Conservation (phyloP, 371 early-diverging fungal genomes). For the Apophysomyces ossiformis region DNA sequence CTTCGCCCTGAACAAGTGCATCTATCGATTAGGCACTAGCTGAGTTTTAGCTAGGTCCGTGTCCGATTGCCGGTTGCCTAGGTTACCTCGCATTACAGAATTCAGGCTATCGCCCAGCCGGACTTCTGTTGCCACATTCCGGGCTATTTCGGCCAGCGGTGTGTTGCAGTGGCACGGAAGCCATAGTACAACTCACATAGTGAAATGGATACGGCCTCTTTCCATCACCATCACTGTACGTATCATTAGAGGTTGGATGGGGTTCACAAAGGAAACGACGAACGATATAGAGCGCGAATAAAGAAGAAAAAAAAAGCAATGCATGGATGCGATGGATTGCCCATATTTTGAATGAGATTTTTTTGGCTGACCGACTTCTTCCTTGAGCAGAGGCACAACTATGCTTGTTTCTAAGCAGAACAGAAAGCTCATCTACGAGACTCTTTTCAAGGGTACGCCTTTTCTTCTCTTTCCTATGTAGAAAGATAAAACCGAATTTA, state of each 20-base stretch:
- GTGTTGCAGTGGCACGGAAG: not conserved
- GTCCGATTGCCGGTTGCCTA: not conserved
- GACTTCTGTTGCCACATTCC: not conserved
- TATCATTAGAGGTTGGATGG: not conserved
- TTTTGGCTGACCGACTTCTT: not conserved
- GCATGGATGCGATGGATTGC: not conserved
- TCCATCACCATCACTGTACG: constrained; percentile 5
- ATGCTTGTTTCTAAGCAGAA: constrained; percentile 96
- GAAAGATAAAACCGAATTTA: not conserved
- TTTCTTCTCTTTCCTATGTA: not conserved
- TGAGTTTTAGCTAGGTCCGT: not conserved
- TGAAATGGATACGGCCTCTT: not conserved
- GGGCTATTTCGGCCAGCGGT: not conserved
- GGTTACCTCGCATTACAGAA: not conserved
- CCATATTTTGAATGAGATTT: not conserved
- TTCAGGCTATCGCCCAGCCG: not conserved
- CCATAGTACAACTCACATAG: not conserved
- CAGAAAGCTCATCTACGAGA: constrained; percentile 93
- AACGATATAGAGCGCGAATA: not conserved
- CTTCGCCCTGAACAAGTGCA: not conserved
- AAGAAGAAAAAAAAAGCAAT: not conserved
- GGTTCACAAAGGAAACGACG: not conserved
- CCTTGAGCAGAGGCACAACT: constrained; percentile 3
- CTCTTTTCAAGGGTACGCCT: constrained; percentile 79
- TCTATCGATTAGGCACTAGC: not conserved